Conservation (phyloP, 148 eudicot species). For the Spergularia marina region DNA sequence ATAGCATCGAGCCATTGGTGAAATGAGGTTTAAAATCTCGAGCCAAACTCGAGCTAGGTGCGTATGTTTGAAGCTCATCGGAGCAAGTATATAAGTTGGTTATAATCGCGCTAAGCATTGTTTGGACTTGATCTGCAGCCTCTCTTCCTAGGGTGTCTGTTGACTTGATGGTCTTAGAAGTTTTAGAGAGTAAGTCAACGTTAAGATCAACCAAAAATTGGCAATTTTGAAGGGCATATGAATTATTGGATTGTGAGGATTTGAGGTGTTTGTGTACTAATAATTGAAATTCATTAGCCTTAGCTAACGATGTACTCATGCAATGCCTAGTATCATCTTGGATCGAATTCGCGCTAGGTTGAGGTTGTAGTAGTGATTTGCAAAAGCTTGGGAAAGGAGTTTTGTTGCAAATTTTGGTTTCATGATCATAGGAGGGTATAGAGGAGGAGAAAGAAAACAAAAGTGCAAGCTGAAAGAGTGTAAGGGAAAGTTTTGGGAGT, state of each 20-base stretch:
- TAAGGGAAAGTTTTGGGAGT: background rate
- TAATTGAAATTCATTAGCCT: conserved; percentile 10
- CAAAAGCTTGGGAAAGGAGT: conserved; percentile 34
- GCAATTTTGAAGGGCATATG: conserved; percentile 39
- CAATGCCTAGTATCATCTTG: conserved; percentile 25
- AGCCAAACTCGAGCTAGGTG: background rate
- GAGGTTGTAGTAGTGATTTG: conserved; percentile 11
- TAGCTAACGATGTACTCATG: conserved; percentile 19
- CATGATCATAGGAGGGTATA: background rate
- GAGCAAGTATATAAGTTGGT: conserved; percentile 43
- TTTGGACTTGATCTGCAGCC: conserved; percentile 19
- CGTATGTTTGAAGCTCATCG: conserved; percentile 28
- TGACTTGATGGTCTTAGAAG: conserved; percentile 4
- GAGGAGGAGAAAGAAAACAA: background rate
- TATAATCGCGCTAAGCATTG: conserved; percentile 35
- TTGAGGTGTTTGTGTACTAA: conserved; percentile 22
- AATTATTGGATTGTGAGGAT: conserved; percentile 17
- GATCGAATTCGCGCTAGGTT: background rate
- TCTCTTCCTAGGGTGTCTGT: conserved; percentile 2
- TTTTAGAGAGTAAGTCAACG: conserved; percentile 24
- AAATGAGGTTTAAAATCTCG: conserved; percentile 17
- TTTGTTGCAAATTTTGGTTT: conserved; percentile 19
- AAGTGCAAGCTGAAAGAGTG: conserved; percentile 8
- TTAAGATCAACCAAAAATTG: conserved; percentile 26
- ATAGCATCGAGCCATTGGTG: conserved; percentile 16